Percentiles rank a stretch among this genome's conserved stretches.
Conservation (phyloP, 2,329 filamentous ascomycete genomes). For the Cladophialophora immunda region DNA sequence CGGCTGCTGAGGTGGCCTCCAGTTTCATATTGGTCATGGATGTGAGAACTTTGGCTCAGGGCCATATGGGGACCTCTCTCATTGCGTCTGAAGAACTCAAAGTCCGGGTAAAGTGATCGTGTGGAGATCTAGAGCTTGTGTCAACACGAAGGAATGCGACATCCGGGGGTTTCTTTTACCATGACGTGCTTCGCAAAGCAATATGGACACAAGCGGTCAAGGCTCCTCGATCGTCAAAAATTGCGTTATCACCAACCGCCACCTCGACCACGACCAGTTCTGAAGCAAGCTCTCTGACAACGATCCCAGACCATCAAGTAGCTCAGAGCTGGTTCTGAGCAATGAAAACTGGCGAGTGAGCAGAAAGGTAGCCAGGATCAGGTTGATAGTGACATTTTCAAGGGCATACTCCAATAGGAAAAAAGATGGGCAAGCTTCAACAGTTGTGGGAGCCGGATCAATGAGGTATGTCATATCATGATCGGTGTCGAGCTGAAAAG, state of each 20-base stretch:
- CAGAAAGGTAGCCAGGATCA: conserved; percentile 26
- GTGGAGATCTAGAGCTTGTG: conserved; percentile 33
- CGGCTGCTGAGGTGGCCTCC: conserved; percentile 33
- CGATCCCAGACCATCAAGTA: conserved; percentile 8
- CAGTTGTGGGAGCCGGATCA: conserved; percentile 21
- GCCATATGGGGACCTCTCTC: conserved; percentile 40
- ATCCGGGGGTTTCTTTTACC: conserved; percentile 19
- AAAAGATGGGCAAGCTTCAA: conserved; percentile 11
- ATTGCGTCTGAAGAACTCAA: conserved; percentile 42
- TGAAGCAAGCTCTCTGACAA: conserved; percentile 14
- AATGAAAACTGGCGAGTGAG: conserved; percentile 24
- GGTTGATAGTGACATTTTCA: conserved; percentile 26
- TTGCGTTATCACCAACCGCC: not conserved
- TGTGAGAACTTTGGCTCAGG: conserved; percentile 32
- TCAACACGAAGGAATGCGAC: conserved; percentile 20
- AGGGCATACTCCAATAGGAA: conserved; percentile 33
- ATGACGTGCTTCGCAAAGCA: conserved; percentile 27
- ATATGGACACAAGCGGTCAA: conserved; percentile 11
- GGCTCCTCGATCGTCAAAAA: conserved; percentile 11
- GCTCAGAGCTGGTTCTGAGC: conserved; percentile 20
- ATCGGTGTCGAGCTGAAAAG: conserved; percentile 25
- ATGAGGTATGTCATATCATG: conserved; percentile 34
- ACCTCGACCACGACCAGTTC: conserved; percentile 6
- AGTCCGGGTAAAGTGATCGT: conserved; percentile 31
- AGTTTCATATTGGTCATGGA: conserved; percentile 37